A percentile compares a stretch with the other conserved stretches of the same genome.
Evolutionary conservation across 768 basidiomycete genomes (phyloP).

Genomic region (Hemileccinum rubropunctum): DNA sequence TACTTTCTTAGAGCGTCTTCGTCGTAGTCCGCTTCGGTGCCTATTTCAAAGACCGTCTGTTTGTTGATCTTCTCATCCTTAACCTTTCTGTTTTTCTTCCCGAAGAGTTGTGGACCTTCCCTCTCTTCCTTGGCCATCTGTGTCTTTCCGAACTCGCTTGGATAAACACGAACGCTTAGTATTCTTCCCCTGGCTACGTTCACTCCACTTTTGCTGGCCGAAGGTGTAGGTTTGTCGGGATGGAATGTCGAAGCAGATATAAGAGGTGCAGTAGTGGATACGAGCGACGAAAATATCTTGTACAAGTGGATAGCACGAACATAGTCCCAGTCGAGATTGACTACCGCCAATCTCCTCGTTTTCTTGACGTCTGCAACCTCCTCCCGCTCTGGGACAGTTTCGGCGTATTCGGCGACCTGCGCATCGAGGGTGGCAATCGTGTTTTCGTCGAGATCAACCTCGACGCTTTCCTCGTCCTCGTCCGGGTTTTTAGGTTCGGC

Average conservation of each 20-base stretch:
- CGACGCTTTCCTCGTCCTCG: constrained; percentile 42
- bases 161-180: constrained; percentile 78
- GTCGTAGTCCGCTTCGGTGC: constrained; percentile 77
- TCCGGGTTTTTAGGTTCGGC: constrained; percentile 27
- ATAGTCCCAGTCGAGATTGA: constrained; percentile 98
- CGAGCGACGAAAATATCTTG: constrained; percentile 87
- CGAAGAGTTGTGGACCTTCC: constrained; percentile 91
- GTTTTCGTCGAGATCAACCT: constrained; percentile 81
- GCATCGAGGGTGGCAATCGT: constrained; percentile 69
- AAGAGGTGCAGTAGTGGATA: constrained; percentile 57
- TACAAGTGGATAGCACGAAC: constrained; percentile 86
- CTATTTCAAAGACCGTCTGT: constrained; percentile 61
- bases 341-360: constrained; percentile 79
- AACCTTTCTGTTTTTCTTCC: constrained; percentile 38
- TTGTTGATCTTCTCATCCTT: constrained; percentile 61
- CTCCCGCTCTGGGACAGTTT: constrained; percentile 45
- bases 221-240: constrained; percentile 9
- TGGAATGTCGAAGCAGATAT: constrained; percentile 27
- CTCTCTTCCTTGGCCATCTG: constrained; percentile 82
- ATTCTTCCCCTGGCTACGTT: constrained; percentile 61
- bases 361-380: constrained; percentile 38
- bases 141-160: constrained; percentile 90
- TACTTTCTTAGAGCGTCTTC: constrained; percentile 86
- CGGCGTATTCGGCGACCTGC: constrained; percentile 61
- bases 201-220: constrained; percentile 7